Conservation (phyloP, 2,329 filamentous ascomycete genomes). For the Tolypocladium amazonense region DNA sequence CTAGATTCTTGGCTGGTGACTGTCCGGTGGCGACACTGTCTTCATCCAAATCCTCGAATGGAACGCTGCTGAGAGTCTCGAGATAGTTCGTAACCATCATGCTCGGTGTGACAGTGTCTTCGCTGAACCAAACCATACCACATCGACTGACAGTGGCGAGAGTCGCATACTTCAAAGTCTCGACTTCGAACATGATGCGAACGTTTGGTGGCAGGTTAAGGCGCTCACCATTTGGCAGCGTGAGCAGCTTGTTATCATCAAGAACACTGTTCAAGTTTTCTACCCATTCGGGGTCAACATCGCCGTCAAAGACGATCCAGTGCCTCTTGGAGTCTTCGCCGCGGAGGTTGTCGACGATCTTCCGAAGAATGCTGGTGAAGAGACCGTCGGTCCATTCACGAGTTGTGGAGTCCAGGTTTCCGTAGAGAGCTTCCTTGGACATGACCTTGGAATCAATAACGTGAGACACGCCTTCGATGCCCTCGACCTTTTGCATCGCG, state of each 20-base stretch:
- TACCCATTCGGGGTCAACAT: slow-evolving; percentile 99
- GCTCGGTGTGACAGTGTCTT: slow-evolving; percentile 83
- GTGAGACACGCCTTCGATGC: slow-evolving; percentile 87
- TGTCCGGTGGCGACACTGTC: slow-evolving; percentile 70
- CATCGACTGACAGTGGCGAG: slow-evolving; percentile 98
- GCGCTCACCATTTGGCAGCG: slow-evolving; percentile 93
- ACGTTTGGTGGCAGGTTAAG: slow-evolving; percentile 90
- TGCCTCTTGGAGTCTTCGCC: slow-evolving; percentile 94
- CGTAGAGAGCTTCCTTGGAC: slow-evolving; percentile 97
- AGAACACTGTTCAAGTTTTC: slow-evolving; percentile 99
- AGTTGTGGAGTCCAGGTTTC: slow-evolving; percentile 90
- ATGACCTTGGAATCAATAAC: slow-evolving; percentile 99
- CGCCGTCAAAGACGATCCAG: slow-evolving; percentile 99
- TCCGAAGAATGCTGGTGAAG: slow-evolving; percentile 93
- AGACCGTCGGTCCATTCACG: slow-evolving; percentile 98
- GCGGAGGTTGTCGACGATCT: slow-evolving; percentile 97
- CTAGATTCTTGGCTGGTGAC: slow-evolving; percentile 66
- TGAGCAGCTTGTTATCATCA: slow-evolving; percentile 97
- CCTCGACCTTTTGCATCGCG: slow-evolving; percentile 82
- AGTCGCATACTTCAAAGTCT: slow-evolving; percentile 93
- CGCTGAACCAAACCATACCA: slow-evolving; percentile 99
- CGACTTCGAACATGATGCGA: slow-evolving; percentile 99
- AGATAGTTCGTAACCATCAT: slow-evolving; percentile 95
- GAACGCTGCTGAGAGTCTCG: slow-evolving; percentile 66
- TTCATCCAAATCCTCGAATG: slow-evolving; percentile 93